These are phyloP conservation scores for Globomyces pollinis-pini DNA, from an alignment of 192 early-diverging fungal genomes.

Conservation along the genomic window DNA sequence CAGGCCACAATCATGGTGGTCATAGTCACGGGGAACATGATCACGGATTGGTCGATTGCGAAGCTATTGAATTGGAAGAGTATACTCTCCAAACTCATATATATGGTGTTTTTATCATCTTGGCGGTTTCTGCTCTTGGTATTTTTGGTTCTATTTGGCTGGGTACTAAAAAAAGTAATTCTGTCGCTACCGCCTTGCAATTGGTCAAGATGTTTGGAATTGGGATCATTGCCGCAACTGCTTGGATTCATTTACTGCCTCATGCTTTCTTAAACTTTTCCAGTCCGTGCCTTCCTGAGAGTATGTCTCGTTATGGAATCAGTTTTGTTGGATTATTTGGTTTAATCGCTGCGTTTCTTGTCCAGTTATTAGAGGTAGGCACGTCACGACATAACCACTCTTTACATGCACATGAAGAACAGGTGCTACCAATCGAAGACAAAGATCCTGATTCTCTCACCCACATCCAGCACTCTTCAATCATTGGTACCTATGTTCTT, in stretches of 20 bases:
- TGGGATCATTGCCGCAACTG: constrained; percentile 37
- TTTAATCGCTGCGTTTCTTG: constrained; percentile 20
- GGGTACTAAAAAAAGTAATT: not conserved
- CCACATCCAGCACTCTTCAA: not conserved
- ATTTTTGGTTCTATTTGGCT: not conserved
- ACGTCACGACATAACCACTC: constrained; percentile 16
- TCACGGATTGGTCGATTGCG: no score
- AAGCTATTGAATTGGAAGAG: not conserved
- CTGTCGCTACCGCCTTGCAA: no score
- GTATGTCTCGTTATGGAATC: not conserved
- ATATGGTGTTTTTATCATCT: not conserved
- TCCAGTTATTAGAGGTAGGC: constrained; percentile 21
- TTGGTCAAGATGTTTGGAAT: constrained; percentile 40
- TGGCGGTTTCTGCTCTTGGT: not conserved
- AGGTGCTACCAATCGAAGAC: not conserved
- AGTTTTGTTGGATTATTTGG: constrained; percentile 20
- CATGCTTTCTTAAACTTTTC: not conserved
- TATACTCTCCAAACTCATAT: not conserved
- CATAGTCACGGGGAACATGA: no score
- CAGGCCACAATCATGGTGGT: no score
- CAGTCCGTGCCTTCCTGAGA: not conserved
- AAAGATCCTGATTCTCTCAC: not conserved
- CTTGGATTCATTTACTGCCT: constrained; percentile 35
- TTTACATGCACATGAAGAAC: no score
- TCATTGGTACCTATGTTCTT: constrained; percentile 22